A percentile compares a stretch with the other conserved stretches of the same genome.
Evolutionary conservation across 257 asterid genomes (phyloP).

Genomic region (Rauvolfia tetraphylla): DNA sequence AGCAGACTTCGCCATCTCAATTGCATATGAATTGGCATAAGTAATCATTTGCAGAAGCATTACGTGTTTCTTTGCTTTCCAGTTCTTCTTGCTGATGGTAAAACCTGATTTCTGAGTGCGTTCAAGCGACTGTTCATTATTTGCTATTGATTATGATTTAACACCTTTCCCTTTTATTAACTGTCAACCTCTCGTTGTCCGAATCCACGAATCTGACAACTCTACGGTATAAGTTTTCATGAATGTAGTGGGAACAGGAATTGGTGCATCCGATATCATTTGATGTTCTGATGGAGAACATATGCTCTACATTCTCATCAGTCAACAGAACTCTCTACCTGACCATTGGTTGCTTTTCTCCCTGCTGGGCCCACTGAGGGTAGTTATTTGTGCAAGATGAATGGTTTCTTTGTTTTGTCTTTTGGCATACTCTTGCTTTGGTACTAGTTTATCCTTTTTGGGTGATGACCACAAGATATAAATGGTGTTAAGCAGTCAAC

Average conservation of each 20-base stretch:
- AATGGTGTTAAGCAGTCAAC: not conserved
- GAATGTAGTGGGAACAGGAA: slow-evolving; percentile 3
- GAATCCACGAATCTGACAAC: not conserved
- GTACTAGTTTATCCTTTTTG: not conserved
- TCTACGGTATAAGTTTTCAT: not conserved
- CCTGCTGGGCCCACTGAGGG: not conserved
- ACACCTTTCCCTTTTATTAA: not conserved
- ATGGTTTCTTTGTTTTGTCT: not conserved
- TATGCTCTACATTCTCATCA: not conserved
- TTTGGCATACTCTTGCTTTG: not conserved
- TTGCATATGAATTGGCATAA: not conserved
- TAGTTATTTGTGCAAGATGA: not conserved
- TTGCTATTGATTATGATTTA: not conserved
- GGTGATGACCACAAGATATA: not conserved
- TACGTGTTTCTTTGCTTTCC: not conserved
- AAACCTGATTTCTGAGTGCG: not conserved
- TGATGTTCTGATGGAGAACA: slow-evolving; percentile 6
- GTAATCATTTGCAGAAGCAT: slow-evolving; percentile 4
- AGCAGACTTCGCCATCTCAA: not conserved
- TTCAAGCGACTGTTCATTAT: not conserved
- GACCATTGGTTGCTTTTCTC: not conserved
- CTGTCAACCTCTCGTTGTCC: not conserved
- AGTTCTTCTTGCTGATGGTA: not conserved
- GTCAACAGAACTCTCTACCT: not conserved
- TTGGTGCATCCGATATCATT: not conserved